Evolutionary conservation across 176 grass and related monocot genomes (phyloP), one percentile per base, ranked within the genome.

Genomic region (Avena sativa): DNA sequence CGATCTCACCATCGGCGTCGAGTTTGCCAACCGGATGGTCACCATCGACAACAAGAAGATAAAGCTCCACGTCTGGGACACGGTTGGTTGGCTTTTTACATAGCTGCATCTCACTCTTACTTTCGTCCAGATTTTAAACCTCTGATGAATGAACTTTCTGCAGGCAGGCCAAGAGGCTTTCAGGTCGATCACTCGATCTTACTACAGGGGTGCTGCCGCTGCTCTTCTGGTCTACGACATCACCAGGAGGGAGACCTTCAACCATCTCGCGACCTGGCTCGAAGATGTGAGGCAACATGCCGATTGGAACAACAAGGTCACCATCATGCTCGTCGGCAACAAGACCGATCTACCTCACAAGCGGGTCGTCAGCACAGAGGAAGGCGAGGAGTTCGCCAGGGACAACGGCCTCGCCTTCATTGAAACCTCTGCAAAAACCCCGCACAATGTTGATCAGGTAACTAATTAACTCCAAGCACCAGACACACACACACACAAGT

Each of bases 161-260:
- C 81, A 93, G 91, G 91, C 91, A 30, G 91, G 91, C 11, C 91
- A 93, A 60, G 91, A 93, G 75, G 85, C 76, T 57, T 93, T 90
- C 82, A 81, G 91, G 79, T 93, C 91, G 1, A 88, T 93, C 44
- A 90, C 92, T 53, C 83, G 89, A 89, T 87, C 89, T 15, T 93
- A 93, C 68, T 93, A 91, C 74, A 84, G 89, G 61, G 53, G 86
- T 34, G 92, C 92, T 76, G 89, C 83, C 68, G 89, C 79, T 38
- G 89, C 92, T 25, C 86, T 93, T 80, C 89, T 93, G 0, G 89
- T 93, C 12, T 93, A 93, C 65, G 92, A 93, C 30, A 93, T 91
- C 79, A 91, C 92, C 66, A 91, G 92, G 86, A 93, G 92, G 65
- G 92, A 93, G 75, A 93, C 92, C 65, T 93, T 93, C 65, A 93